A percentile compares a stretch with the other conserved stretches of the same genome.
Evolutionary conservation across 768 basidiomycete species (phyloP).

Genomic region (Trametes elegans): DNA sequence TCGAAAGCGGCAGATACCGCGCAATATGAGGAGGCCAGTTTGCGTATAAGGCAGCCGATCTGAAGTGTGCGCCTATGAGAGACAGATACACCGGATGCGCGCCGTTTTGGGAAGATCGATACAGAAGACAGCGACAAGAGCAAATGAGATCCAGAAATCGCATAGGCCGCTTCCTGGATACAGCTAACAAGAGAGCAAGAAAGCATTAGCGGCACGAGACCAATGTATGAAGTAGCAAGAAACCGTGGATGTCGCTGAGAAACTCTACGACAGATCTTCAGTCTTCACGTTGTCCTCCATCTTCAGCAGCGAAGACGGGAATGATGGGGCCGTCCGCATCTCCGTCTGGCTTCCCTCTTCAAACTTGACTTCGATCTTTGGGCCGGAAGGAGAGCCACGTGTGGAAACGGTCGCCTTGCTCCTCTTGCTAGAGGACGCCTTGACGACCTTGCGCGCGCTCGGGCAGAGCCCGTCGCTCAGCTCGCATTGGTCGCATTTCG

Average conservation of each 20-base stretch:
- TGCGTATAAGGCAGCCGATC: too few relatives aligned
- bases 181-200: neutral
- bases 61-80: too few relatives aligned
- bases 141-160: too few relatives aligned
- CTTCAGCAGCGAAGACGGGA: neutral
- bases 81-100: too few relatives aligned
- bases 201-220: constrained; percentile 3
- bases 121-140: too few relatives aligned
- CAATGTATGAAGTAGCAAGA: neutral
- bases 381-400: constrained; percentile 24
- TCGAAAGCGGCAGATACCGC: too few relatives aligned
- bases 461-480: constrained; percentile 65
- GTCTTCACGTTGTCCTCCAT: constrained; percentile 6
- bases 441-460: constrained; percentile 45
- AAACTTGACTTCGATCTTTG: constrained; percentile 39
- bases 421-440: constrained; percentile 11
- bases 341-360: constrained; percentile 27
- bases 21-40: too few relatives aligned
- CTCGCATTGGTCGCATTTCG: constrained; percentile 63
- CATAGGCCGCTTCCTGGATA: too few relatives aligned
- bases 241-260: neutral
- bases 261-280: neutral
- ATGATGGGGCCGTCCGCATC: neutral
- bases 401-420: constrained; percentile 16
- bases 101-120: too few relatives aligned